Evolutionary conservation across 306 rosid species (phyloP).

Genomic region (Cajanus cajan): DNA sequence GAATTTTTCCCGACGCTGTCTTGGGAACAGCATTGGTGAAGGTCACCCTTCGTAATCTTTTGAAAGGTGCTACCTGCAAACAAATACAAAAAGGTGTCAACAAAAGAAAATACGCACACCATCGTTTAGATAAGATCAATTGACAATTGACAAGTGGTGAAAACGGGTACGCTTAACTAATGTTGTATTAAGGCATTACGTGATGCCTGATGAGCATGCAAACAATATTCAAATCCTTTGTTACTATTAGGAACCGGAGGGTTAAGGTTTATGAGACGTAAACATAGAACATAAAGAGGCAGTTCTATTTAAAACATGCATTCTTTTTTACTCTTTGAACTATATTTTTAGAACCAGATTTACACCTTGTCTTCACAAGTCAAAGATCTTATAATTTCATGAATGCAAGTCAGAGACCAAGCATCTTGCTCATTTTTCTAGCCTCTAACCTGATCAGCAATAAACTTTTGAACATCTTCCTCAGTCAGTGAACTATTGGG

Average conservation of each 20-base stretch:
- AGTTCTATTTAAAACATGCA: background rate
- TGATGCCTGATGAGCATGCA: background rate
- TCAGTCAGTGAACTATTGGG: conserved; percentile 75
- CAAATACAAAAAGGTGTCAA: background rate
- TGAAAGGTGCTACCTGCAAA: conserved; percentile 81
- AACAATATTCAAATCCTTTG: background rate
- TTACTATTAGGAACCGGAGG: background rate
- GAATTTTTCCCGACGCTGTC: conserved; percentile 83
- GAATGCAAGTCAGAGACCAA: background rate
- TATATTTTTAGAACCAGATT: background rate
- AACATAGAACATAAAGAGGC: no score
- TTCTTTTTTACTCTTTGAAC: background rate
- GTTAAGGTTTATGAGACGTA: background rate
- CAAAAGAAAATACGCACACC: background rate
- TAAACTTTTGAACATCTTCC: conserved; percentile 60
- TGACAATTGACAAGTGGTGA: background rate
- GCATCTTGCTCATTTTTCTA: background rate
- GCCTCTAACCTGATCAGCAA: conserved; percentile 68
- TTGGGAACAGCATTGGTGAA: conserved; percentile 76
- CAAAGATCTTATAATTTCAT: background rate
- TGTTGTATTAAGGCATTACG: background rate
- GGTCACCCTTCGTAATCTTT: conserved; percentile 74
- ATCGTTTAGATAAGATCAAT: background rate
- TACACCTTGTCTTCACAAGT: background rate
- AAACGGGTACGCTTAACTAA: background rate